Evolutionary conservation across 1,284 basidiomycete species (phyloP).

Genomic region (Boletus holoroseus): DNA sequence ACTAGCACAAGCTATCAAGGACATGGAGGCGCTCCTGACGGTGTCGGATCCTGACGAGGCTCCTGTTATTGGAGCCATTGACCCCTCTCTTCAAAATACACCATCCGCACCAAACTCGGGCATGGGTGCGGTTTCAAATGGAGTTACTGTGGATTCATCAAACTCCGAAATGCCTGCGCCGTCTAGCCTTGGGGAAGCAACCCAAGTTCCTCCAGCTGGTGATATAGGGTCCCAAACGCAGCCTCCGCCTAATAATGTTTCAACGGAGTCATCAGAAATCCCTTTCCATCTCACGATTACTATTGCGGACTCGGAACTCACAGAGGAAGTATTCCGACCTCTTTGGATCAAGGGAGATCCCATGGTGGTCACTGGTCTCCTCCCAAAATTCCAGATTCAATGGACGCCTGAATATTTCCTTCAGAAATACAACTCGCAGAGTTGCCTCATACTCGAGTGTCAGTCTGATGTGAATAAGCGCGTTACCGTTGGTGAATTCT

Average conservation of each 20-base stretch:
- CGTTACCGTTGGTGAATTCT: constrained; percentile 74
- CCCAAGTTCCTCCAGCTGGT: constrained; percentile 1
- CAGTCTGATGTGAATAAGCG: constrained; percentile 61
- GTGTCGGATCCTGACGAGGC: constrained; percentile 29
- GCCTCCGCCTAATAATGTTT: constrained; percentile 14
- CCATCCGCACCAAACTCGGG: constrained; percentile 5
- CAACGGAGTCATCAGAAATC: constrained; percentile 25
- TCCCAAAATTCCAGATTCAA: constrained; percentile 53
- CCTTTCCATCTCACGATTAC: constrained; percentile 43
- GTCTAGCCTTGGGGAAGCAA: constrained; percentile 13
- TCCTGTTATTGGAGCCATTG: constrained; percentile 20
- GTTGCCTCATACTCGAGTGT: constrained; percentile 76
- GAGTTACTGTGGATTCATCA: constrained; percentile 9
- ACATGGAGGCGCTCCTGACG: constrained; percentile 58
- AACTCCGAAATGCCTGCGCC: constrained; percentile 3
- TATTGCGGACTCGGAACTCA: constrained; percentile 50
- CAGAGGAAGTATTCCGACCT: constrained; percentile 56
- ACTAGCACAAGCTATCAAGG: constrained; percentile 55
- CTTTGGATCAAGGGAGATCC: constrained; percentile 74
- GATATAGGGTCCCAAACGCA: constrained; percentile 8
- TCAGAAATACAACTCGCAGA: constrained; percentile 59
- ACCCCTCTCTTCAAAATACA: constrained; percentile 23
- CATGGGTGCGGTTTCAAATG: constrained; percentile 8
- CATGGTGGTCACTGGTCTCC: constrained; percentile 65
- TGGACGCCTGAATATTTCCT: constrained; percentile 86